These are phyloP conservation scores for Parietaria judaica DNA, from an alignment of 306 rosid genomes.

Conservation along the genomic window DNA sequence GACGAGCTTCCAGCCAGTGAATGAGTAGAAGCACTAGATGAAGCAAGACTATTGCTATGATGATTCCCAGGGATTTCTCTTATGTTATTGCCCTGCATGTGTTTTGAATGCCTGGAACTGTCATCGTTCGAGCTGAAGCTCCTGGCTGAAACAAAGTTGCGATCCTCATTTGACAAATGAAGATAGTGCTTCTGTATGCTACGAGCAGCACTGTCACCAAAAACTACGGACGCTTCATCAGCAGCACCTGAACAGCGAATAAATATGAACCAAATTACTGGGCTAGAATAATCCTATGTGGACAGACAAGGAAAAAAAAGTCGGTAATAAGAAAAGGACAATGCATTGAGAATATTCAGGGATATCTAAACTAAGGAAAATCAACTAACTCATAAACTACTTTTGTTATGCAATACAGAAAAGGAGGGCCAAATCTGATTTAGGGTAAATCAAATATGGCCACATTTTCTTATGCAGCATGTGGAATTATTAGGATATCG, in stretches of 20 bases:
- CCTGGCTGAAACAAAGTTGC: constrained; percentile 45
- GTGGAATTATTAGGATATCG: not conserved
- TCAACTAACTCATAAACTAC: too few relatives aligned
- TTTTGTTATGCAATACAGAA: too few relatives aligned
- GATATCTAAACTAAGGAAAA: too few relatives aligned
- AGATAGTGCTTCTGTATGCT: constrained; percentile 76
- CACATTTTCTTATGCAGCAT: not conserved
- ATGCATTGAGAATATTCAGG: too few relatives aligned
- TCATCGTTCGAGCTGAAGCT: constrained; percentile 45
- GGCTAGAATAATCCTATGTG: not conserved
- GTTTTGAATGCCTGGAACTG: constrained; percentile 63
- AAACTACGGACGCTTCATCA: constrained; percentile 84
- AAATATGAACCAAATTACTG: constrained; percentile 4
- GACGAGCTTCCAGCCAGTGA: constrained; percentile 50
- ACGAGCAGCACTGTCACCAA: constrained; percentile 87
- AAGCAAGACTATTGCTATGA: constrained; percentile 44
- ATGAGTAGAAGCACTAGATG: constrained; percentile 54
- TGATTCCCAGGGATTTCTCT: constrained; percentile 73
- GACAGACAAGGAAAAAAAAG: not conserved
- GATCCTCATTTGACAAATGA: constrained; percentile 46
- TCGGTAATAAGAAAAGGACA: not conserved
- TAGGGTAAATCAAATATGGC: too few relatives aligned
- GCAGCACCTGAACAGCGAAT: constrained; percentile 61
- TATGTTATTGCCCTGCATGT: constrained; percentile 47
- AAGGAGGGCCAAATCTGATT: too few relatives aligned